Percentiles rank a stretch among this genome's conserved stretches.
These are phyloP conservation scores for Physcia stellaris DNA, from an alignment of 495 filamentous ascomycete genomes.

Conservation along the genomic window DNA sequence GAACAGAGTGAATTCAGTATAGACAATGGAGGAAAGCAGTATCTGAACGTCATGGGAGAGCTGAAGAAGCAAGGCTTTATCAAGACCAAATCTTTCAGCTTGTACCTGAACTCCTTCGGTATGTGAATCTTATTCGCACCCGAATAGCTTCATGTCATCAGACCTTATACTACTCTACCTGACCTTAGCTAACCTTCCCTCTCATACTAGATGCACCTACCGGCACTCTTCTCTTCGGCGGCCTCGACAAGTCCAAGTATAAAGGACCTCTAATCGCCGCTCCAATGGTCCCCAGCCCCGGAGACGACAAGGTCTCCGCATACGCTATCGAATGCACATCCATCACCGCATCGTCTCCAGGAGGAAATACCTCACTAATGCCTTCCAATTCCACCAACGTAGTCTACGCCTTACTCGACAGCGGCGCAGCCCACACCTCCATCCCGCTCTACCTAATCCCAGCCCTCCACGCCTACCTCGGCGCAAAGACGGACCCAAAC, in stretches of 20 bases:
- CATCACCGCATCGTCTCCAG: constrained; percentile 24
- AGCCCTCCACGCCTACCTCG: constrained; percentile 3
- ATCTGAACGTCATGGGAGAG: constrained; percentile 50
- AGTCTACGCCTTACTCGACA: constrained; percentile 33
- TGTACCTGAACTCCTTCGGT: constrained; percentile 76
- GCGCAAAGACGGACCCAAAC: constrained; percentile 34
- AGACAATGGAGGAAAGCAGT: constrained; percentile 35
- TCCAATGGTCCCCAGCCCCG: constrained; percentile 42
- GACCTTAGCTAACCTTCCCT: background rate
- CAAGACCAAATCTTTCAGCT: constrained; percentile 57
- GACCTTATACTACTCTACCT: background rate
- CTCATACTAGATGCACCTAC: constrained; percentile 37
- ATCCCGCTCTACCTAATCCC: constrained; percentile 9
- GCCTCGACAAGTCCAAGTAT: constrained; percentile 64
- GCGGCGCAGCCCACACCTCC: constrained; percentile 10
- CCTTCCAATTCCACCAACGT: constrained; percentile 33
- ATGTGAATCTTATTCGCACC: background rate
- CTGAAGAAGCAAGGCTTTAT: constrained; percentile 56
- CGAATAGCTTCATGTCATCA: background rate
- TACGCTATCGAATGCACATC: constrained; percentile 51
- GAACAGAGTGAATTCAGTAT: constrained; percentile 51
- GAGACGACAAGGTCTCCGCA: constrained; percentile 37
- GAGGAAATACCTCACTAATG: constrained; percentile 24
- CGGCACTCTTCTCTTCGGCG: constrained; percentile 70
- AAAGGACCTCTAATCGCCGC: constrained; percentile 49